A percentile compares a stretch with the other conserved stretches of the same genome.
phyloP scores from a whole-genome alignment of 2,329 filamentous ascomycete genomes.

The Mycosphaerella sp. region DNA sequence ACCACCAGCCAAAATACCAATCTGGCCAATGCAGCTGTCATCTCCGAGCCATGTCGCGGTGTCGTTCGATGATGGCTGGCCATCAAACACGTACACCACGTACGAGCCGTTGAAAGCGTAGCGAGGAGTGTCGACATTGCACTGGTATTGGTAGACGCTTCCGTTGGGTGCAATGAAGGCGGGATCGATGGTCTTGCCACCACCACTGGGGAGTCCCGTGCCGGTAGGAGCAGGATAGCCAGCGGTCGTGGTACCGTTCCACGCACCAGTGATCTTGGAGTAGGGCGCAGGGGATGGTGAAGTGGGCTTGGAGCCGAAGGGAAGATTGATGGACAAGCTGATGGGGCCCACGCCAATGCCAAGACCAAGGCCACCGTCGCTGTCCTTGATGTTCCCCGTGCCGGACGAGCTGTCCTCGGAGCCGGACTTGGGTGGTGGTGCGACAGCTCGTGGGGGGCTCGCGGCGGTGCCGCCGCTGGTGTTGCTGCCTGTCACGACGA shows the following conservation, averaged over 20 bases:
- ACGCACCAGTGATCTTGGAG: slow-evolving; percentile 6
- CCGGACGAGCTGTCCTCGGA: neutral
- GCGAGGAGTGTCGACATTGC: slow-evolving; percentile 57
- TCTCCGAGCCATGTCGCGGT: slow-evolving; percentile 47
- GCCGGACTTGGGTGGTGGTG: neutral
- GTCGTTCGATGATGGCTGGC: slow-evolving; percentile 40
- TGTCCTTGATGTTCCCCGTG: neutral
- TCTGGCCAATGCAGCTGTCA: slow-evolving; percentile 53
- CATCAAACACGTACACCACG: slow-evolving; percentile 62
- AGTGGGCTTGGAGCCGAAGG: slow-evolving; percentile 6
- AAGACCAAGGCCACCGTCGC: slow-evolving; percentile 2
- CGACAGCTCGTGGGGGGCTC: neutral
- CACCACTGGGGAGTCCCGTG: slow-evolving; percentile 1
- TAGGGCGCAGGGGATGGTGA: slow-evolving; percentile 2
- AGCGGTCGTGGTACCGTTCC: slow-evolving; percentile 11
- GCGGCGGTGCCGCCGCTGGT: neutral
- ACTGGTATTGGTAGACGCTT: slow-evolving; percentile 59
- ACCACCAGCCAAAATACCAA: slow-evolving; percentile 42
- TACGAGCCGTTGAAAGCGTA: slow-evolving; percentile 57
- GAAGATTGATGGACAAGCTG: slow-evolving; percentile 11
- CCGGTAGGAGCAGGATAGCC: slow-evolving; percentile 2
- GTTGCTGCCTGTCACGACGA: slow-evolving; percentile 9
- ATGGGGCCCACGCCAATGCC: slow-evolving; percentile 12
- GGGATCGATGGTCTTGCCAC: slow-evolving; percentile 4
- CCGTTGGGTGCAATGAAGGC: slow-evolving; percentile 34